These are phyloP conservation scores for Vigna angularis DNA, from an alignment of 306 rosid genomes.

Conservation along the genomic window DNA sequence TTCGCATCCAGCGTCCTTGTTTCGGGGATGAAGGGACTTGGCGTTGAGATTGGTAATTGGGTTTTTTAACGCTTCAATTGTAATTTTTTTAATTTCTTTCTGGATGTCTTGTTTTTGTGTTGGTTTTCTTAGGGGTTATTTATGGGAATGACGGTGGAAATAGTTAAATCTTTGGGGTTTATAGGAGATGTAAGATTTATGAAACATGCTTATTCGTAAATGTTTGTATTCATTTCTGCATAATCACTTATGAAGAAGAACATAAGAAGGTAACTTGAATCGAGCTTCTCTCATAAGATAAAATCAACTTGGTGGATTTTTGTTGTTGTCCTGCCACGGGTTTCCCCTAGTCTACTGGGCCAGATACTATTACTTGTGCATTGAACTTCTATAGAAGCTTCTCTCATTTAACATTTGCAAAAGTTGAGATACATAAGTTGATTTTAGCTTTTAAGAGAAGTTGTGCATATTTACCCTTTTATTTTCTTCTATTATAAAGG, in stretches of 20 bases:
- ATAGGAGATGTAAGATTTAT: not conserved
- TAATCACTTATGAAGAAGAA: not conserved
- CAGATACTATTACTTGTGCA: no score
- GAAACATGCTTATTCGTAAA: not conserved
- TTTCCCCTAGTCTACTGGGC: no score
- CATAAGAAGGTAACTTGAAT: not conserved
- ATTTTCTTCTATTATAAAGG: not conserved
- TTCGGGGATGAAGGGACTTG: constrained; percentile 94
- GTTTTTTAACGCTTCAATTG: not conserved
- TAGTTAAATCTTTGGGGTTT: not conserved
- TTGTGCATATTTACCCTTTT: not conserved
- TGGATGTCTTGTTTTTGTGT: not conserved
- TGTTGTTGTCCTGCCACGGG: no score
- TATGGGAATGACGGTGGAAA: not conserved
- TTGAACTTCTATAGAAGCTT: no score
- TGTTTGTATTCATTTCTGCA: not conserved
- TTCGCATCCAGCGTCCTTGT: constrained; percentile 83
- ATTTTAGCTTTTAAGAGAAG: not conserved
- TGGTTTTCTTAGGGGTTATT: not conserved
- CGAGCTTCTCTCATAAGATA: not conserved
- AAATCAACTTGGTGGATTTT: not conserved
- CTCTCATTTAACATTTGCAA: no score
- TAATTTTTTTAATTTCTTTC: constrained; percentile 1
- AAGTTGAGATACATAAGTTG: not conserved
- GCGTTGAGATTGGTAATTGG: constrained; percentile 89